A percentile compares a stretch with the other conserved stretches of the same genome.
phyloP scores from a whole-genome alignment of 768 basidiomycete species.

The Amanita fuliginea region DNA sequence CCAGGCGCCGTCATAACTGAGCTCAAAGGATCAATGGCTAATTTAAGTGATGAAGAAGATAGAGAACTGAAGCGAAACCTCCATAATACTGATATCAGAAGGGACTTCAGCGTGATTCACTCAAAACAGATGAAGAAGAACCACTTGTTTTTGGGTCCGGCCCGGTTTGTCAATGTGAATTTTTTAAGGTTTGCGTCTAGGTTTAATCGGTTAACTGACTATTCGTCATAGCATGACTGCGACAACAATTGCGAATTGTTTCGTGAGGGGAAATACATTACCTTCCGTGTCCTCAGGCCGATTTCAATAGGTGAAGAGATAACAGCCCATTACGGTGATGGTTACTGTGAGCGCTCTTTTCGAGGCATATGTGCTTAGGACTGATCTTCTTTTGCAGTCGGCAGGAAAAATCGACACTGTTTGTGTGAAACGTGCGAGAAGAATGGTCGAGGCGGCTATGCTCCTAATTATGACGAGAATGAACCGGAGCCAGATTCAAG shows the following conservation, averaged over 20 bases:
- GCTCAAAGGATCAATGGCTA: conserved; percentile 84
- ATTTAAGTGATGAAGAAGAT: conserved; percentile 78
- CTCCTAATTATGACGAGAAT: conserved; percentile 30
- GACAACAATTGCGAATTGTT: conserved; percentile 84
- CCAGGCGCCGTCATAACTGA: conserved; percentile 73
- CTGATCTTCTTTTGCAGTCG: conserved; percentile 18
- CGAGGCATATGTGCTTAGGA: conserved; percentile 10
- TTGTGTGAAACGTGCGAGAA: conserved; percentile 83
- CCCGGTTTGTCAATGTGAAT: conserved; percentile 86
- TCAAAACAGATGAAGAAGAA: conserved; percentile 89
- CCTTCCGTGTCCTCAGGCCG: conserved; percentile 71
- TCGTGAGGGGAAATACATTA: conserved; percentile 82
- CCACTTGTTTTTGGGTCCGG: conserved; percentile 83
- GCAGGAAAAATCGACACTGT: conserved; percentile 39
- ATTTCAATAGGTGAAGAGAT: conserved; percentile 80
- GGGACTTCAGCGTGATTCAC: conserved; percentile 88
- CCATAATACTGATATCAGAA: conserved; percentile 64
- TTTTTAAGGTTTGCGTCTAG: conserved; percentile 10
- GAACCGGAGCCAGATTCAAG: conserved; percentile 40
- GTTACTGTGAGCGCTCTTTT: conserved; percentile 55
- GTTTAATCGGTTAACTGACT: conserved; percentile 11
- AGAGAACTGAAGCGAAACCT: conserved; percentile 76
- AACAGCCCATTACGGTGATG: conserved; percentile 84
- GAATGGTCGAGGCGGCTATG: conserved; percentile 65
- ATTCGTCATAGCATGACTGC: conserved; percentile 64